A percentile compares a stretch with the other conserved stretches of the same genome.
phyloP scores from a whole-genome alignment of 495 filamentous ascomycete species.

The Aspergillus hancockii region DNA sequence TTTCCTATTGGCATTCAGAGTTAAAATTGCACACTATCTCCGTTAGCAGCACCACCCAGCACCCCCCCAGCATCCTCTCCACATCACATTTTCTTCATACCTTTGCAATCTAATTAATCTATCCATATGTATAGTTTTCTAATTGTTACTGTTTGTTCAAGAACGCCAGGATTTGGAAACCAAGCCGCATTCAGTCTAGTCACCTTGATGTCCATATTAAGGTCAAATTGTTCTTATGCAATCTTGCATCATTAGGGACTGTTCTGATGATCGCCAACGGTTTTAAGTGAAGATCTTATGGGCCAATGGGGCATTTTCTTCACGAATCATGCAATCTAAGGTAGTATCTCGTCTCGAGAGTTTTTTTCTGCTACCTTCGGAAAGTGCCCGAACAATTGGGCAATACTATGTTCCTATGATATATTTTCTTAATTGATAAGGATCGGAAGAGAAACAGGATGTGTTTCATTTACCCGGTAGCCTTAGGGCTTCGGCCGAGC shows the following conservation, averaged over 20 bases:
- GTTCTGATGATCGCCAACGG: slow-evolving; percentile 1
- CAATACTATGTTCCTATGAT: not conserved
- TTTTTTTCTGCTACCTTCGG: not conserved
- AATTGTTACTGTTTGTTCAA: not conserved
- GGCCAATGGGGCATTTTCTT: not conserved
- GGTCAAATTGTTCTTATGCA: not conserved
- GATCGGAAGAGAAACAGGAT: not conserved
- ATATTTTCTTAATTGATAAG: not conserved
- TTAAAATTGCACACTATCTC: not conserved
- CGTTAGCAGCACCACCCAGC: not conserved
- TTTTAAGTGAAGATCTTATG: not conserved
- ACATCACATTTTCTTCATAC: not conserved
- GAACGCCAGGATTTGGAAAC: not conserved
- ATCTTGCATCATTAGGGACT: not conserved
- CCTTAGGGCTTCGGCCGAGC: slow-evolving; percentile 1
- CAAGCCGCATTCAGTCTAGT: not conserved
- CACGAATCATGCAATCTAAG: not conserved
- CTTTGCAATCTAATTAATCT: not conserved
- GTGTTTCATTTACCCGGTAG: not conserved
- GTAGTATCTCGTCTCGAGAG: not conserved
- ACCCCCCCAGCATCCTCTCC: not conserved
- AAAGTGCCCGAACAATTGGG: not conserved
- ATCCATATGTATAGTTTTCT: not conserved
- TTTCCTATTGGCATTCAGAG: not conserved
- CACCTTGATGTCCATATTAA: not conserved